Conservation (phyloP, 495 filamentous ascomycete genomes). For the Amphirosellinia nigrospora region DNA sequence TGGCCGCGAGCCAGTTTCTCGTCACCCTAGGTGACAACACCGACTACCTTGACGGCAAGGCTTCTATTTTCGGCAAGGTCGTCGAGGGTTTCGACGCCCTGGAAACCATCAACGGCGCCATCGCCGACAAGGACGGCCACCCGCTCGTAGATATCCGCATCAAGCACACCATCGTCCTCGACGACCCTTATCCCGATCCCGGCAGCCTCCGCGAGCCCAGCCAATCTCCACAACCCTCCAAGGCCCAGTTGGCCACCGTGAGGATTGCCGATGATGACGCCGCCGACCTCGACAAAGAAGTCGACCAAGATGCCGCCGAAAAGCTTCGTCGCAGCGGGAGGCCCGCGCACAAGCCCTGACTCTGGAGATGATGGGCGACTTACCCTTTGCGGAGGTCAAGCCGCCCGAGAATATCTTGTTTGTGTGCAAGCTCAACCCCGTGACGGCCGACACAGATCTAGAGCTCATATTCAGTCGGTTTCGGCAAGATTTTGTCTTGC, state of each 20-base stretch:
- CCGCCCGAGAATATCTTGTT: slow-evolving; percentile 97
- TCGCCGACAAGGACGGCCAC: slow-evolving; percentile 81
- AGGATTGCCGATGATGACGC: slow-evolving; percentile 78
- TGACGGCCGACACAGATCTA: slow-evolving; percentile 92
- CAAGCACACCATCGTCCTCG: slow-evolving; percentile 85
- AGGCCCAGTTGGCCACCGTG: slow-evolving; percentile 87
- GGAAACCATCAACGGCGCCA: slow-evolving; percentile 90
- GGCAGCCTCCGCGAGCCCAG: slow-evolving; percentile 74
- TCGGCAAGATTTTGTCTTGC: slow-evolving; percentile 93
- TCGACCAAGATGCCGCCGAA: slow-evolving; percentile 80
- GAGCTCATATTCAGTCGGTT: slow-evolving; percentile 96
- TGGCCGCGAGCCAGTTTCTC: slow-evolving; percentile 89
- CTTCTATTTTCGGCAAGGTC: slow-evolving; percentile 91
- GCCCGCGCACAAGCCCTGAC: slow-evolving; percentile 94
- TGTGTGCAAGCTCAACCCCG: slow-evolving; percentile 97
- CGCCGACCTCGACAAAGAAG: slow-evolving; percentile 68
- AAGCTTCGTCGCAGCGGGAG: slow-evolving; percentile 82
- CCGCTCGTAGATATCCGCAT: slow-evolving; percentile 92
- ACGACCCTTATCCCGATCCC: slow-evolving; percentile 88
- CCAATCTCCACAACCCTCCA: slow-evolving; percentile 79
- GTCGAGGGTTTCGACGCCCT: slow-evolving; percentile 91
- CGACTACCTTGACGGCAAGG: slow-evolving; percentile 88
- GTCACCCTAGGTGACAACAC: slow-evolving; percentile 86
- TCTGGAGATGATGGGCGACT: slow-evolving; percentile 95
- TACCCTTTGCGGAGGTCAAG: slow-evolving; percentile 97